Conservation (phyloP, 768 basidiomycete genomes). For the Floccularia luteovirens region DNA sequence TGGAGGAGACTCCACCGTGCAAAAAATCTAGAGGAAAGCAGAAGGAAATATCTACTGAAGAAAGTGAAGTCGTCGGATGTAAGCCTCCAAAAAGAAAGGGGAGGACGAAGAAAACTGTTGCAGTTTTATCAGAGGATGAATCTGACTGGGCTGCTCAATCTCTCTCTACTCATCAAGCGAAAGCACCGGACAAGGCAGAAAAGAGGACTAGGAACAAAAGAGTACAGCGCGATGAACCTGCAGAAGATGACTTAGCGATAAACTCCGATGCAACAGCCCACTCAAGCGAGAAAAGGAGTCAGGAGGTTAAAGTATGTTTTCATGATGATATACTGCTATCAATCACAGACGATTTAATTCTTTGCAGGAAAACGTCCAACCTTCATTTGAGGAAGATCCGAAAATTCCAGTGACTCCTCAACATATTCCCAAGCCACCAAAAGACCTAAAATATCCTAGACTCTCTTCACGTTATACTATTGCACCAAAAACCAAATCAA, state of each 20-base stretch:
- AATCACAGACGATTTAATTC: too few species aligned
- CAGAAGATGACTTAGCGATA: not conserved
- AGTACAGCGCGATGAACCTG: not conserved
- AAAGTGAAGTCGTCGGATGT: conserved; percentile 8
- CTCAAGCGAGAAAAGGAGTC: conserved; percentile 3
- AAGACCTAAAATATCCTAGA: conserved; percentile 11
- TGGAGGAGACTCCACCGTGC: too few species aligned
- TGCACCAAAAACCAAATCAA: conserved; percentile 39
- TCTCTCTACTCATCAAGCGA: not conserved
- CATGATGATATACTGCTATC: conserved; percentile 1
- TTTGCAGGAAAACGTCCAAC: conserved; percentile 20
- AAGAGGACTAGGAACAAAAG: not conserved
- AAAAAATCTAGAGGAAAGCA: conserved; percentile 11
- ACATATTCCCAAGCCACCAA: conserved; percentile 8
- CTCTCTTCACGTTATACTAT: conserved; percentile 34
- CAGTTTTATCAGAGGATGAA: conserved; percentile 25
- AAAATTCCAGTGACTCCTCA: conserved; percentile 6
- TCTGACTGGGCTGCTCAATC: conserved; percentile 5
- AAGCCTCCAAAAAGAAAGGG: conserved; percentile 15
- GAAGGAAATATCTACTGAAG: conserved; percentile 3
- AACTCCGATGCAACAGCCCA: conserved; percentile 1
- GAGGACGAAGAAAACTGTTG: conserved; percentile 15
- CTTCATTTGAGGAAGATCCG: conserved; percentile 5
- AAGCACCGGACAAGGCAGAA: not conserved
- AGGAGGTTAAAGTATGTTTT: conserved; percentile 12